Evolutionary conservation across 73 alveolate genomes (phyloP), one percentile per base, ranked within the genome.

Genomic region (Tetrahymena malaccensis): DNA sequence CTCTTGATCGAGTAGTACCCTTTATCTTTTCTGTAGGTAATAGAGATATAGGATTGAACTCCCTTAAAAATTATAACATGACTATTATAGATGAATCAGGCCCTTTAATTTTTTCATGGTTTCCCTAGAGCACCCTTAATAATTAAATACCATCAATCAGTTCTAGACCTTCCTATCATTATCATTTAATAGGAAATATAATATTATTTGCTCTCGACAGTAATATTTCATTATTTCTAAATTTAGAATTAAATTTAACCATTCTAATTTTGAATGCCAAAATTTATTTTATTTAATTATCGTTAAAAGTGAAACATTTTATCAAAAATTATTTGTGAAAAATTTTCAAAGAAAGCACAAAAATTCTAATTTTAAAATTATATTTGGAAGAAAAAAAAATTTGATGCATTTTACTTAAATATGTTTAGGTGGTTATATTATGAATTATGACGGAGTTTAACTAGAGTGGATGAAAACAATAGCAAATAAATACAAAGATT

Each of bases 161-260:
- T n/a, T 35, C 94, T n/a, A 55, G 98, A 33, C 85, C 50, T 22
- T 57, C 96, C 0, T 96, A 94, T 93, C 95, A 93, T 93, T 44
- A 43, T 56, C 96, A 97, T 43, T 35, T 43, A 16, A 55, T 95
- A 25, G 57, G 93, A 44, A 93, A 94, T 10, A n/a, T 94, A 7
- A 33, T 58, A 8, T 21, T 97, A 11, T 93, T 97, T 50, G 95
- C 97, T 7, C 95, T 97, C 13, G 98, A 97, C 93, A 58, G 89
- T 40, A 96, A 96, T 55, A 94, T 94, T 94, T 40, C 0, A 40
- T 4, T 40, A 10, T 37, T 37, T 37, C 44, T 40, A 40, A 40
- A 40, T 40, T 40, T 40, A 40, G 44, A 40, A 40, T 40, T 40
- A 40, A 40, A 40, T 40, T 40, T 40, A 40, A 40, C 44, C 44